Evolutionary conservation across 306 rosid species (phyloP), one percentile per base, ranked within the genome.

Genomic region (Fragaria vesca): DNA sequence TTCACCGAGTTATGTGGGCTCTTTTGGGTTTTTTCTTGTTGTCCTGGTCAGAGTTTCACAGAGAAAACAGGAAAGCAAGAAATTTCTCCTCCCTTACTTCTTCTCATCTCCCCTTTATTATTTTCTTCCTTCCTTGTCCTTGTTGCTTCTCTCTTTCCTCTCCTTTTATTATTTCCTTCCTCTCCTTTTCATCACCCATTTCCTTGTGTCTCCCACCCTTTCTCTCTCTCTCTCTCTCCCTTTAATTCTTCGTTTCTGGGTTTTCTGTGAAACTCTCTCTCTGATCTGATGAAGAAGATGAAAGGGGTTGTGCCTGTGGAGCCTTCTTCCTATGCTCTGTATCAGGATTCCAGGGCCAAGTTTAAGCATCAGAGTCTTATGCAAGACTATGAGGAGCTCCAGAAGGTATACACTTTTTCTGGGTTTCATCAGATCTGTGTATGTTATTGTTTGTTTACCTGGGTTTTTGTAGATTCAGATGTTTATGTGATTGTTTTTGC

Each of bases 1-100:
- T 89, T 81, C 94, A 90, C 97, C 96, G 94, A 88, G 91, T 92
- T 91, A 91, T 90, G 98, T 93, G 97, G 97, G 91, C 99, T 89
- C 90, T 91, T 96, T 90, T 82, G 86, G 93, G 90, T 80, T 88
- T 89, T 81, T 66, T 36, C 47, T 32, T 48, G 72, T 86, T 89
- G 91, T 90, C 92, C 89, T 32, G 97, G 94, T 96, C 98, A 91
- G 96, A 96, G 90, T 81, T 93, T 87, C 91, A 88, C 90, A 95
- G 91, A 91, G 92, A 89, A 93, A 93, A 90, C 93, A 89, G 90
- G 91, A 89, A 91, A 86, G 82, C 69, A 83, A 84, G 88, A 88
- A 91, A 82, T 83, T 83, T 90, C 63, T 57, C 63, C 32, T 57
- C 63, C 63, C 63, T n/a, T 55, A 87, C 66, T 71, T 69, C 77